phyloP scores from a whole-genome alignment of 2,329 filamentous ascomycete genomes.

The Pseudogymnoascus sp. region DNA sequence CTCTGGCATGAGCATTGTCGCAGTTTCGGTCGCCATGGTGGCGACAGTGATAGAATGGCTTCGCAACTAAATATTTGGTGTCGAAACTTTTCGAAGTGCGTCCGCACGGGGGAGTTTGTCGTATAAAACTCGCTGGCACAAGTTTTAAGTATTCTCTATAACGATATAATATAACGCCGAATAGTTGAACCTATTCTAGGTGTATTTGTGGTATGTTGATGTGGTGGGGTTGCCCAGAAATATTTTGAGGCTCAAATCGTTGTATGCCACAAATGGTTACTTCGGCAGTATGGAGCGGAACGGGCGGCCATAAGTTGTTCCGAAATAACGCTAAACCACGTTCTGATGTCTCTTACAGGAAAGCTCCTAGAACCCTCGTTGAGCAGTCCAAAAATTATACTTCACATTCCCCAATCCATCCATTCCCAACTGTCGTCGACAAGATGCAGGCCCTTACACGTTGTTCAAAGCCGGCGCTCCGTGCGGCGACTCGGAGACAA shows the following conservation, averaged over 20 bases:
- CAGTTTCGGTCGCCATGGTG: conserved; percentile 56
- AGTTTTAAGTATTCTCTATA: not conserved
- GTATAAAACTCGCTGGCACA: not conserved
- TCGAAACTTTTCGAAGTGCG: not conserved
- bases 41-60: conserved; percentile 17
- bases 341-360: conserved; percentile 7
- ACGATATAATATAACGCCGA: not conserved
- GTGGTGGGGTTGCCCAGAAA: not conserved
- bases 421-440: conserved; percentile 28
- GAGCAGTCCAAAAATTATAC: conserved; percentile 9
- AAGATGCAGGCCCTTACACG: conserved; percentile 83
- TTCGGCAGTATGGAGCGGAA: not conserved
- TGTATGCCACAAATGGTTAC: not conserved
- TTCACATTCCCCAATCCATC: conserved; percentile 10
- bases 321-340: conserved; percentile 6
- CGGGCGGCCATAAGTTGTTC: not conserved
- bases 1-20: conserved; percentile 50
- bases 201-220: not conserved
- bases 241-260: conserved; percentile 8
- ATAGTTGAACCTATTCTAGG: not conserved
- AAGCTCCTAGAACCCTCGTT: conserved; percentile 10
- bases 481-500: conserved; percentile 63
- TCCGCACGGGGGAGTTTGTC: not conserved
- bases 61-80: not conserved
- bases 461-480: conserved; percentile 62